phyloP scores from a whole-genome alignment of 208 protist genomes.

The Leishmania braziliensis region DNA sequence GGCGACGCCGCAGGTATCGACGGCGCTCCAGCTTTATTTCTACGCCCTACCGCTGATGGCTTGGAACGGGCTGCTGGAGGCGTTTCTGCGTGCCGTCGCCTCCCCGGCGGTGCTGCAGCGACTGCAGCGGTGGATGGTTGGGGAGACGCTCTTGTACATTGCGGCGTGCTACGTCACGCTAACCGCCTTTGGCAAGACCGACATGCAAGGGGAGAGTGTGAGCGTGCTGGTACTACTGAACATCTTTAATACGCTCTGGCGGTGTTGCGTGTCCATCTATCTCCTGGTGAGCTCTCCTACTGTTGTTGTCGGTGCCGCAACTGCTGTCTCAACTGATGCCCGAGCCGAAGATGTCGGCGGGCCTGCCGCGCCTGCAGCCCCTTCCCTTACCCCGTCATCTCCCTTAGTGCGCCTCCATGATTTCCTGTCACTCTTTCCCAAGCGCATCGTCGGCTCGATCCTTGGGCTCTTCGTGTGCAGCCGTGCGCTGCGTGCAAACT shows the following conservation, averaged over 20 bases:
- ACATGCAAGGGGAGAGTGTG: conserved; percentile 22
- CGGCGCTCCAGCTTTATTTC: conserved; percentile 83
- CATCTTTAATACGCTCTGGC: conserved; percentile 42
- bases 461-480: conserved; percentile 28
- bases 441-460: conserved; percentile 6
- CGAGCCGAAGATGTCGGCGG: not conserved
- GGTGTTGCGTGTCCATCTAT: conserved; percentile 40
- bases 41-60: conserved; percentile 73
- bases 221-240: conserved; percentile 56
- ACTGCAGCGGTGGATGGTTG: conserved; percentile 55
- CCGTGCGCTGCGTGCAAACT: conserved; percentile 8
- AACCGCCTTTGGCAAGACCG: conserved; percentile 3
- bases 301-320: not conserved
- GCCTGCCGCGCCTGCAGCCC: not conserved
- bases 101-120: conserved; percentile 40
- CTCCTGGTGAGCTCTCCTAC: conserved; percentile 34
- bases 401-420: conserved; percentile 1
- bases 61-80: conserved; percentile 87
- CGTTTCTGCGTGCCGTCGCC: conserved; percentile 75
- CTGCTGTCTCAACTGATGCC: not conserved
- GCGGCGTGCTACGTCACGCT: conserved; percentile 53
- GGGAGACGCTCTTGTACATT: conserved; percentile 57
- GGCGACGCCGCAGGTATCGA: conserved; percentile 55
- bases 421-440: conserved; percentile 16
- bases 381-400: not conserved